Evolutionary conservation across 371 early-diverging fungal genomes (phyloP).

Genomic region (Smittium culicis): DNA sequence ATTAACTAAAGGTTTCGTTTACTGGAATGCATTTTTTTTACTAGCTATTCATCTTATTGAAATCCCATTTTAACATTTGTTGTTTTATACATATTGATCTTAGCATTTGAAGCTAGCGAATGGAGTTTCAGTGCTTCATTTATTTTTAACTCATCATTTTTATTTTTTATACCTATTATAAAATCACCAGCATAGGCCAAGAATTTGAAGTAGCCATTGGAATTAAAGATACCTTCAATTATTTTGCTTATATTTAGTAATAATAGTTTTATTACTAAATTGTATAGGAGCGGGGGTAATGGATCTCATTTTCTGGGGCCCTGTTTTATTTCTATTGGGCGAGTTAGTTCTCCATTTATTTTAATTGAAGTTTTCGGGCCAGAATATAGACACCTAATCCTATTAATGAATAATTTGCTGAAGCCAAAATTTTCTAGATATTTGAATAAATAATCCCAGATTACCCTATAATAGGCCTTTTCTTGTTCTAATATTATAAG

Average conservation of each 20-base stretch:
- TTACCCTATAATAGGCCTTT: conserved; percentile 9
- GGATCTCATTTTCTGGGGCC: conserved; percentile 13
- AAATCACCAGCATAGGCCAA: conserved; percentile 13
- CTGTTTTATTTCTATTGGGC: conserved; percentile 3
- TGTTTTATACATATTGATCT: background rate
- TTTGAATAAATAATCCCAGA: conserved; percentile 3
- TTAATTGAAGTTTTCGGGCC: background rate
- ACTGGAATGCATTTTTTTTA: background rate
- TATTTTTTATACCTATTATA: background rate
- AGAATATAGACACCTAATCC: background rate
- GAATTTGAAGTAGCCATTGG: background rate
- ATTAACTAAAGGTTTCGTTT: background rate
- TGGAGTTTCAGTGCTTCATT: conserved; percentile 2
- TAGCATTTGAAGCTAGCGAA: conserved; percentile 7
- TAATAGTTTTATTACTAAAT: conserved; percentile 11
- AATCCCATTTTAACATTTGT: background rate
- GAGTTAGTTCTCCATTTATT: conserved; percentile 8
- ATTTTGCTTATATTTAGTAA: background rate
- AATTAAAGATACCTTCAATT: background rate
- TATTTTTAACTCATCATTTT: background rate
- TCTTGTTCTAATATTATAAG: conserved; percentile 6
- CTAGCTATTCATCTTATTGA: background rate
- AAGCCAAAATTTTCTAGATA: conserved; percentile 7
- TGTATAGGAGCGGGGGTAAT: conserved; percentile 14
- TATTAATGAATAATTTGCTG: background rate